Evolutionary conservation across 345 rosid species (phyloP).

Genomic region (Eucalyptus guilfoylei): DNA sequence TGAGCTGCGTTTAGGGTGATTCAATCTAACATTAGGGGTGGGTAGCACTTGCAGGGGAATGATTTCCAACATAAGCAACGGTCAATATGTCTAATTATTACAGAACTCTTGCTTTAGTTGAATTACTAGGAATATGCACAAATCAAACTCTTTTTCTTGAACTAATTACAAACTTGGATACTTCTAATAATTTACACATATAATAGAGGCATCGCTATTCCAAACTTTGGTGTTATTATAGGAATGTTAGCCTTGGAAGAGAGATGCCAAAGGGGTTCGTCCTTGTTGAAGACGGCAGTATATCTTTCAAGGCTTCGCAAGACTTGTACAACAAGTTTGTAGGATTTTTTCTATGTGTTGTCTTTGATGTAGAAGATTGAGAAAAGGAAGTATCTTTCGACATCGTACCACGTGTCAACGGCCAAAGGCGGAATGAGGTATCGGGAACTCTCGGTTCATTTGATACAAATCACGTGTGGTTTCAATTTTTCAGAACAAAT

Average conservation of each 20-base stretch:
- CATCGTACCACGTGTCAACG: neutral
- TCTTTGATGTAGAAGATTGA: neutral
- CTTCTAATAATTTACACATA: neutral
- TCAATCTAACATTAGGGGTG: neutral
- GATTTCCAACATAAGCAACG: neutral
- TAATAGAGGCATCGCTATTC: neutral
- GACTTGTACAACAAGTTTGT: neutral
- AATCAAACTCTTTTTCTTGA: too few relatives aligned
- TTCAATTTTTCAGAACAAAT: neutral
- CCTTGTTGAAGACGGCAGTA: neutral
- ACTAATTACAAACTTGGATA: neutral
- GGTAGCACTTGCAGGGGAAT: neutral
- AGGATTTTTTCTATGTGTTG: neutral
- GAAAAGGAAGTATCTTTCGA: neutral
- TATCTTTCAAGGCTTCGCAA: neutral
- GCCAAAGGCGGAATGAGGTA: neutral
- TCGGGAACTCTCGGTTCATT: neutral
- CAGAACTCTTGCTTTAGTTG: too few relatives aligned
- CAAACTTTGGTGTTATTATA: accelerated
- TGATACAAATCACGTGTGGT: neutral
- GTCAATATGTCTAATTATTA: neutral
- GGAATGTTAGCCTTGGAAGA: neutral
- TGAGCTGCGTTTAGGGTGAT: neutral
- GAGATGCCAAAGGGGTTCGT: neutral
- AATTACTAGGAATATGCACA: too few relatives aligned